Percentiles rank a stretch among this genome's conserved stretches.
phyloP scores from a whole-genome alignment of 352 stramenopile species.

The Phytophthora brassicae region DNA sequence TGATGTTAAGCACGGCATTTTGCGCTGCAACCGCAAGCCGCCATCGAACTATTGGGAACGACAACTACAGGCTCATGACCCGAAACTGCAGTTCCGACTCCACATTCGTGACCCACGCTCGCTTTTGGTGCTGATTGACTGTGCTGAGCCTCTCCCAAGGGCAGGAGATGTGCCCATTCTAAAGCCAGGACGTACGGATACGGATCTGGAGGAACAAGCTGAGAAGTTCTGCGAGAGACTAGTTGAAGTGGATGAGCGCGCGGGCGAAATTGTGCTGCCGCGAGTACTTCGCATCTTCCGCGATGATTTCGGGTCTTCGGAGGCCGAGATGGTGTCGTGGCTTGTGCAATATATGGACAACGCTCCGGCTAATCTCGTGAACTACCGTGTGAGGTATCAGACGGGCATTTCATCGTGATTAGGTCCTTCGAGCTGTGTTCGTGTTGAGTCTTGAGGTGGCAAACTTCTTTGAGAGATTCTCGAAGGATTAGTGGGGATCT shows the following conservation, averaged over 20 bases:
- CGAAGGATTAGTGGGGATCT: not conserved
- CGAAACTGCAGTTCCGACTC: conserved; percentile 82
- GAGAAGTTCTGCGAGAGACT: conserved; percentile 74
- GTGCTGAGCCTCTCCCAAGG: conserved; percentile 56
- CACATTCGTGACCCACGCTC: conserved; percentile 86
- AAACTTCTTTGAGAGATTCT: not conserved
- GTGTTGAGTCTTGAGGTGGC: no score
- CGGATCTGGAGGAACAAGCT: conserved; percentile 81
- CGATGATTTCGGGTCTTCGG: conserved; percentile 84
- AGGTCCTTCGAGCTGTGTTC: no score
- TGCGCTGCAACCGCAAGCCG: conserved; percentile 87
- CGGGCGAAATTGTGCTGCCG: conserved; percentile 65
- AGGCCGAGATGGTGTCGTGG: conserved; percentile 86
- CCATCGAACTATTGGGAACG: conserved; percentile 87
- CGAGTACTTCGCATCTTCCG: conserved; percentile 82
- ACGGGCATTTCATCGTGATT: conserved; percentile 68
- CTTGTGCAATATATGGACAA: conserved; percentile 84
- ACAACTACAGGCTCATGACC: conserved; percentile 79
- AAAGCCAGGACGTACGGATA: conserved; percentile 80
- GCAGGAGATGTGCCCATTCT: conserved; percentile 73
- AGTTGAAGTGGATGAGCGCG: conserved; percentile 58
- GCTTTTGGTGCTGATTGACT: conserved; percentile 82
- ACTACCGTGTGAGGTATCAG: conserved; percentile 78
- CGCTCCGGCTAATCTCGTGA: conserved; percentile 65
- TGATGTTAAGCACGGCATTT: conserved; percentile 87